Conservation (phyloP, 2,329 filamentous ascomycete species). For the Xylaria sp. region DNA sequence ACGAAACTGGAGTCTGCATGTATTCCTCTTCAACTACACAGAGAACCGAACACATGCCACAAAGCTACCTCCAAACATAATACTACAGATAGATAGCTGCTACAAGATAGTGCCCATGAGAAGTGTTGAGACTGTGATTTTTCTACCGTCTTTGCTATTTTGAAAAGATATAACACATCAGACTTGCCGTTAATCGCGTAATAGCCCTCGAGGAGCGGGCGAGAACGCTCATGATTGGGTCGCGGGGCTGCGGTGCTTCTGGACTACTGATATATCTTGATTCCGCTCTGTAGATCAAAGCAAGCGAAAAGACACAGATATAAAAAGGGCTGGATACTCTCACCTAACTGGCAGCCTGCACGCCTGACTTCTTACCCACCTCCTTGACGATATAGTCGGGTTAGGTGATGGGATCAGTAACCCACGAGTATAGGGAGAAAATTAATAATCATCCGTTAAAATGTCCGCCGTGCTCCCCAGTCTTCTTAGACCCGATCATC, state of each 20-base stretch:
- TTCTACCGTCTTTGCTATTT: too few relatives aligned
- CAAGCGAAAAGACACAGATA: background rate
- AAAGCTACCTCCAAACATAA: conserved; percentile 9
- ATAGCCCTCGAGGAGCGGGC: too few relatives aligned
- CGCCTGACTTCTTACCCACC: background rate
- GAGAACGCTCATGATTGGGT: too few relatives aligned
- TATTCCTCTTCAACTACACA: background rate
- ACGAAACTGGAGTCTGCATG: conserved; percentile 5
- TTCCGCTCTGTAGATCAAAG: too few relatives aligned
- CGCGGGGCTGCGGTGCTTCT: too few relatives aligned
- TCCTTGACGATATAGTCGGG: background rate
- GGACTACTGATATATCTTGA: too few relatives aligned
- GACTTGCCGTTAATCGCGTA: too few relatives aligned
- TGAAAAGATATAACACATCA: too few relatives aligned
- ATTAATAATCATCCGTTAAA: too few relatives aligned
- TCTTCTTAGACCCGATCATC: too few relatives aligned
- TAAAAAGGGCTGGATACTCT: background rate
- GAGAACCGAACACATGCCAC: background rate
- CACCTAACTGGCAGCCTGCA: background rate
- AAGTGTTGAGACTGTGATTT: too few relatives aligned
- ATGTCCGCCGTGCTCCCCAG: background rate
- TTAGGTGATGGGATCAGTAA: background rate
- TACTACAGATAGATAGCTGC: background rate
- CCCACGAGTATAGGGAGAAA: too few relatives aligned
- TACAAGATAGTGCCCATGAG: background rate